Conservation (phyloP, 495 filamentous ascomycete genomes). For the Penicillium paradoxum region DNA sequence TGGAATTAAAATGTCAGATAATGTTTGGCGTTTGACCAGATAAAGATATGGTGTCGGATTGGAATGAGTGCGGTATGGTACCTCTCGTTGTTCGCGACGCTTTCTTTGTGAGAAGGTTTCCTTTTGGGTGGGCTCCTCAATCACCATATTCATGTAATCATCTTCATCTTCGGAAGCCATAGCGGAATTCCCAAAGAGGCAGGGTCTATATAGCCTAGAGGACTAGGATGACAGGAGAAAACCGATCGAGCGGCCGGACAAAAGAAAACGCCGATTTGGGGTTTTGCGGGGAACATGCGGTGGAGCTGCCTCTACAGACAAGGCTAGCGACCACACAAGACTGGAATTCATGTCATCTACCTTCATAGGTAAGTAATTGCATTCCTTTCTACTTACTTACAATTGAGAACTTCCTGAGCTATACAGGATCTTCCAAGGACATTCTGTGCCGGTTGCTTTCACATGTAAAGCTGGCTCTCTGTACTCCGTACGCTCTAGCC, state of each 20-base stretch:
- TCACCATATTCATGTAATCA: conserved; percentile 63
- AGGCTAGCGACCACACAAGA: no score
- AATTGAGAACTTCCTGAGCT: no score
- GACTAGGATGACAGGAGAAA: not conserved
- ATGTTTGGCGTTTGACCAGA: not conserved
- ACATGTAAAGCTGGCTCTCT: not conserved
- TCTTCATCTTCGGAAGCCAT: conserved; percentile 46
- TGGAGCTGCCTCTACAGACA: not conserved
- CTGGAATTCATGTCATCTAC: no score
- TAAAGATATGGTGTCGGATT: not conserved
- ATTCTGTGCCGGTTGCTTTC: not conserved
- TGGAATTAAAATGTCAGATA: not conserved
- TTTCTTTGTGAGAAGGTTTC: conserved; percentile 56
- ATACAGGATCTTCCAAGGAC: no score
- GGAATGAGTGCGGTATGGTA: conserved; percentile 14
- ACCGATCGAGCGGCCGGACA: not conserved
- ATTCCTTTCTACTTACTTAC: no score
- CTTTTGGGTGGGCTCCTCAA: conserved; percentile 48
- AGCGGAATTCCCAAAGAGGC: not conserved
- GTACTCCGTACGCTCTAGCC: not conserved
- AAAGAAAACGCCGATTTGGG: conserved; percentile 1
- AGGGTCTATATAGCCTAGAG: not conserved
- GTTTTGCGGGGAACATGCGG: conserved; percentile 23
- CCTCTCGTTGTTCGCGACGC: conserved; percentile 52
- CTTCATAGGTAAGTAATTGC: no score